phyloP scores from a whole-genome alignment of 164 flowering plant genomes.

The Pachysandra terminalis region DNA sequence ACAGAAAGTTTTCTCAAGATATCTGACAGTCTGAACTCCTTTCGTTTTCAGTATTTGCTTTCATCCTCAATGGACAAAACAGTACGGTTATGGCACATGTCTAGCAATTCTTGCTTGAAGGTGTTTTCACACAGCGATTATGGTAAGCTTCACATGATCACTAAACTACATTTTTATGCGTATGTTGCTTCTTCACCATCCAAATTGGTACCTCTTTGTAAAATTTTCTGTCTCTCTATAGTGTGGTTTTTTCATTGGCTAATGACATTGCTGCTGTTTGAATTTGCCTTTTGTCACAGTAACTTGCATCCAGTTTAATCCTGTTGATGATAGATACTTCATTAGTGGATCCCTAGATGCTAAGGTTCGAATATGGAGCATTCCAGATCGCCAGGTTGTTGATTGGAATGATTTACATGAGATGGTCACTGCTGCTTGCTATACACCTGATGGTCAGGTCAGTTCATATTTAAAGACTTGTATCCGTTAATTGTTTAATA shows the following conservation, averaged over 20 bases:
- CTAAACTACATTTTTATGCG: not conserved
- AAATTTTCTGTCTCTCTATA: not conserved
- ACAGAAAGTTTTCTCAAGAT: not conserved
- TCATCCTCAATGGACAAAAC: slow-evolving; percentile 99
- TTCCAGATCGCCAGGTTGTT: slow-evolving; percentile 92
- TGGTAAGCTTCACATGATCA: slow-evolving; percentile 44
- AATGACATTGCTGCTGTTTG: slow-evolving; percentile 10
- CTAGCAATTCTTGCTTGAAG: slow-evolving; percentile 81
- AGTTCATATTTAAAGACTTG: slow-evolving; percentile 4
- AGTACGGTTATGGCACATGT: slow-evolving; percentile 90
- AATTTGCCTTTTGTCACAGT: slow-evolving; percentile 49
- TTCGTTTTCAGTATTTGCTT: slow-evolving; percentile 66
- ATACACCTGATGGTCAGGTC: slow-evolving; percentile 99
- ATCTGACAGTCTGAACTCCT: slow-evolving; percentile 4
- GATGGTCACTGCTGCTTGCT: slow-evolving; percentile 99
- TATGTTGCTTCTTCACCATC: not conserved
- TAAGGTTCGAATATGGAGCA: slow-evolving; percentile 99
- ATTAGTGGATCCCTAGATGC: slow-evolving; percentile 98
- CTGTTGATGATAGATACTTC: slow-evolving; percentile 93
- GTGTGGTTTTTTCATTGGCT: slow-evolving; percentile 6
- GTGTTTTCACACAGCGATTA: slow-evolving; percentile 90
- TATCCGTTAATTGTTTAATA: not conserved
- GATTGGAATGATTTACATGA: slow-evolving; percentile 98
- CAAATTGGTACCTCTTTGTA: not conserved
- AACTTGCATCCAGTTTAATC: slow-evolving; percentile 99